Percentiles rank a stretch among this genome's conserved stretches.
These are phyloP conservation scores for Calycina herbarum DNA, from an alignment of 2,329 filamentous ascomycete genomes.

Conservation along the genomic window DNA sequence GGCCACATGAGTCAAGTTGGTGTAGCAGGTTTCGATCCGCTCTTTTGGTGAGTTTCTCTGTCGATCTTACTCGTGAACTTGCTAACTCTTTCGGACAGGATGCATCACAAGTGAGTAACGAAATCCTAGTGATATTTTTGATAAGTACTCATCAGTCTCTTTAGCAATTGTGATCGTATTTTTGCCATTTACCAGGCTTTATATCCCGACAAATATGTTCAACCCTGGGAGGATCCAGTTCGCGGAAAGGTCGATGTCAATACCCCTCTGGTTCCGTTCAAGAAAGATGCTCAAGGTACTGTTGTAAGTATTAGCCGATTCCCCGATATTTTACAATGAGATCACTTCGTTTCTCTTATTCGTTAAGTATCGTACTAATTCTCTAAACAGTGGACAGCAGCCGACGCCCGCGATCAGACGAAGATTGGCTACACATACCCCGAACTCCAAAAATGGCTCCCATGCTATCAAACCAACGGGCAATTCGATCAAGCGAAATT, in stretches of 20 bases:
- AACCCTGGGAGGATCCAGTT: constrained; percentile 22
- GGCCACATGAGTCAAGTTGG: constrained; percentile 43
- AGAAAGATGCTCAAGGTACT: constrained; percentile 13
- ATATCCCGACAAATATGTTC: constrained; percentile 35
- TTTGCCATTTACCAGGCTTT: constrained; percentile 52
- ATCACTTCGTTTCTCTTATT: neutral
- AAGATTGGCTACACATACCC: constrained; percentile 25
- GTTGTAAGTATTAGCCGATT: neutral
- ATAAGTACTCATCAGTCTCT: neutral
- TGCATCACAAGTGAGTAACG: constrained; percentile 43
- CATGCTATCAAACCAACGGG: constrained; percentile 17
- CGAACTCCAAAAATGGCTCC: constrained; percentile 41
- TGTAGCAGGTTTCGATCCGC: constrained; percentile 45
- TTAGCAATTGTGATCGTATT: constrained; percentile 57
- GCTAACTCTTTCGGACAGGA: constrained; percentile 29
- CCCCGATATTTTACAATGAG: neutral
- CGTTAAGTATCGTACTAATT: neutral
- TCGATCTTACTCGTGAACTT: neutral
- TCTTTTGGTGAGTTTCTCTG: constrained; percentile 38
- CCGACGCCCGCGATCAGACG: constrained; percentile 10
- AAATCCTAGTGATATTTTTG: neutral
- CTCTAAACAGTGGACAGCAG: constrained; percentile 13
- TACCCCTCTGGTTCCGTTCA: constrained; percentile 19
- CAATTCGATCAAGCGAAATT: constrained; percentile 17
- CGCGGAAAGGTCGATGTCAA: constrained; percentile 14